These are phyloP conservation scores for Termitomyces bulborhizus DNA, from an alignment of 768 basidiomycete genomes.

Conservation along the genomic window DNA sequence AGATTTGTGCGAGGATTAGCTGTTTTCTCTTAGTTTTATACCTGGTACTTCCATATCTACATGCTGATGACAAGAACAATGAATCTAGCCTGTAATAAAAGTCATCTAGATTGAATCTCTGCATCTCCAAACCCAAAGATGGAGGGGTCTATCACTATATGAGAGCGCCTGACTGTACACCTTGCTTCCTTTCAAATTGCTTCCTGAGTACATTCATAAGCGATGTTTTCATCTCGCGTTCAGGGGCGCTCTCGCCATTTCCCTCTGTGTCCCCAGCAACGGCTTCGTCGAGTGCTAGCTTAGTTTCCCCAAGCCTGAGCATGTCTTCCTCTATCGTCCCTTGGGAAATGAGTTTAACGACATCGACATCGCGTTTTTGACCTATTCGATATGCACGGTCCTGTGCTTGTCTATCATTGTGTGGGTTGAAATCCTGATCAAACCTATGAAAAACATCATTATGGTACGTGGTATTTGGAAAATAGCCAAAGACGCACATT, in stretches of 20 bases:
- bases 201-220: conserved; percentile 79
- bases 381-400: conserved; percentile 97
- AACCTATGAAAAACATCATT: conserved; percentile 45
- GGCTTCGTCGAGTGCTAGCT: conserved; percentile 88
- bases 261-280: conserved; percentile 77
- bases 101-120: neutral
- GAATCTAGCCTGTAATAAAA: neutral
- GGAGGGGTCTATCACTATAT: neutral
- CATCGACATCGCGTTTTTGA: conserved; percentile 89
- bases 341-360: conserved; percentile 87
- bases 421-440: conserved; percentile 97
- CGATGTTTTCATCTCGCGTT: conserved; percentile 80
- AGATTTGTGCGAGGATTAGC: conserved; percentile 60
- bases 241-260: conserved; percentile 57
- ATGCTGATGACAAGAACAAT: neutral
- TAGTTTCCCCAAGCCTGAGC: conserved; percentile 81
- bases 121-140: neutral
- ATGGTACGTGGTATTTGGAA: neutral
- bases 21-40: conserved; percentile 28
- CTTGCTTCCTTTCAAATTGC: conserved; percentile 65
- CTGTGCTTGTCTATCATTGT: conserved; percentile 96
- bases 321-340: conserved; percentile 98
- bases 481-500: conserved; percentile 44
- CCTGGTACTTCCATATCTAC: neutral
- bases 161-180: conserved; percentile 4